phyloP scores from a whole-genome alignment of 805 yeast species.

The Henningerozyma blattae region DNA sequence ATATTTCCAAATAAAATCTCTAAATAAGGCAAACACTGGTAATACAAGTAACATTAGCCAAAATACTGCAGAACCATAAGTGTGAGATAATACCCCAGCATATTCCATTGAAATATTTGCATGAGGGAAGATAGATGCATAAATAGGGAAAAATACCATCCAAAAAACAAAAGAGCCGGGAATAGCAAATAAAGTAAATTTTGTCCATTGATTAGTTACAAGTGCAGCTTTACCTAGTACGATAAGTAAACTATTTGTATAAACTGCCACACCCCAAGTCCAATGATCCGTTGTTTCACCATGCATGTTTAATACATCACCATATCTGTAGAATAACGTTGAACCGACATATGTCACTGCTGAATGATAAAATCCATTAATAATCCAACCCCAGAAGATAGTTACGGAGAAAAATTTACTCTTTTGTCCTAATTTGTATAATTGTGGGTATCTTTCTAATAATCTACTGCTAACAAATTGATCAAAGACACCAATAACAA shows the following conservation, averaged over 20 bases:
- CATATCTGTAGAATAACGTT: conserved; percentile 52
- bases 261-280: conserved; percentile 89
- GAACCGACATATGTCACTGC: conserved; percentile 70
- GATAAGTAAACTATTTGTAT: conserved; percentile 76
- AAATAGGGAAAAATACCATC: conserved; percentile 78
- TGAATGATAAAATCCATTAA: conserved; percentile 91
- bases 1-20: conserved; percentile 92
- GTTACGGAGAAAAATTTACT: conserved; percentile 81
- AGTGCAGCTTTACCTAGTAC: conserved; percentile 93
- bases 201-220: conserved; percentile 88
- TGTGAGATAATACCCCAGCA: conserved; percentile 61
- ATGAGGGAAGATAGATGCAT: conserved; percentile 74
- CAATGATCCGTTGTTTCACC: conserved; percentile 80
- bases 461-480: conserved; percentile 88
- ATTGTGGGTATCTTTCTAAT: conserved; percentile 82
- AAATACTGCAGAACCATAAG: conserved; percentile 67
- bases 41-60: conserved; percentile 76
- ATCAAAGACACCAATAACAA: conserved; percentile 92
- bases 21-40: conserved; percentile 62
- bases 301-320: conserved; percentile 43
- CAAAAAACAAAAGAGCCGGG: conserved; percentile 87
- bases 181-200: conserved; percentile 80
- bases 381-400: conserved; percentile 95
- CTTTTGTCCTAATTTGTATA: conserved; percentile 82
- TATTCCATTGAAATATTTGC: conserved; percentile 76